Conservation (phyloP, 2,329 filamentous ascomycete genomes). For the Diaporthe sp. region DNA sequence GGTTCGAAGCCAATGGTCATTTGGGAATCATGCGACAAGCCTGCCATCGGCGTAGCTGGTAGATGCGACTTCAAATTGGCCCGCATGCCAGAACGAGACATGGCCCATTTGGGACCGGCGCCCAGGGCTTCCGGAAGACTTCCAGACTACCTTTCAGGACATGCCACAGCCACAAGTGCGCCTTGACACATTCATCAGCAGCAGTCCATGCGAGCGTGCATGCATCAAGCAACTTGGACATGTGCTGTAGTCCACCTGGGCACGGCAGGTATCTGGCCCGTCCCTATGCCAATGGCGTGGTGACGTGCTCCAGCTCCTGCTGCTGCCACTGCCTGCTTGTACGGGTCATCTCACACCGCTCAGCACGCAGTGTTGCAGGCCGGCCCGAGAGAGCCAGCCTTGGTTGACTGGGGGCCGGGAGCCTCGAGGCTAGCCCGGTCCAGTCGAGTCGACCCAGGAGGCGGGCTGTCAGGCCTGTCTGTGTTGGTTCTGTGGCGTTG, state of each 20-base stretch:
- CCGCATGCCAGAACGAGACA: conserved; percentile 20
- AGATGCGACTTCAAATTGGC: conserved; percentile 19
- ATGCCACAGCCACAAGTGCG: conserved; percentile 11
- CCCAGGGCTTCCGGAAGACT: conserved; percentile 24
- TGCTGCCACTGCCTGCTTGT: neutral
- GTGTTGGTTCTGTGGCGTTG: conserved; percentile 16
- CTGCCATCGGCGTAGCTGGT: conserved; percentile 18
- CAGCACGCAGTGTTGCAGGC: conserved; percentile 14
- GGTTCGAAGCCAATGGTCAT: conserved; percentile 26
- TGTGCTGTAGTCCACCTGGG: neutral
- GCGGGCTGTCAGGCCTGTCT: conserved; percentile 1
- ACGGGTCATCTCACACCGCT: conserved; percentile 21
- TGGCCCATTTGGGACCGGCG: conserved; percentile 8
- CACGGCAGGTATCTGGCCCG: neutral
- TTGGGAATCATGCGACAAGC: conserved; percentile 36
- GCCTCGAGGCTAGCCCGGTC: conserved; percentile 15
- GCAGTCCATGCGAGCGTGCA: conserved; percentile 19
- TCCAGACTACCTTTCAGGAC: neutral
- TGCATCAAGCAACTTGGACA: neutral
- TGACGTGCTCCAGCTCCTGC: neutral
- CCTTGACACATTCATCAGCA: conserved; percentile 17
- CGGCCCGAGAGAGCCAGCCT: conserved; percentile 17
- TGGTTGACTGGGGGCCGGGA: neutral
- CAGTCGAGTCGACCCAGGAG: conserved; percentile 5
- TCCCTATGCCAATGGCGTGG: neutral